These are phyloP conservation scores for Calophaca sinica DNA, from an alignment of 306 rosid genomes.

Conservation along the genomic window DNA sequence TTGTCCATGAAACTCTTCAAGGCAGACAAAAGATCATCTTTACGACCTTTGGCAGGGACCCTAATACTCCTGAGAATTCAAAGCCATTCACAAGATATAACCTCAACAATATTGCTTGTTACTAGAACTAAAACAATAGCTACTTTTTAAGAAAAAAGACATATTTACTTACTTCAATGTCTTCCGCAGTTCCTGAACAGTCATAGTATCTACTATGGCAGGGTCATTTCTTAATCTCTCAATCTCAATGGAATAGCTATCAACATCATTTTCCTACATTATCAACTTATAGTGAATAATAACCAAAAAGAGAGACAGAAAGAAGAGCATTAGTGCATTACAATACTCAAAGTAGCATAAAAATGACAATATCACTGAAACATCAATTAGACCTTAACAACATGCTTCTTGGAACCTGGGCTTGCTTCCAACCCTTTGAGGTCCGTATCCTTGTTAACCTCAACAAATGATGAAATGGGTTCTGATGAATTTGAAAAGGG, in stretches of 20 bases:
- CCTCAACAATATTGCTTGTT: too few species aligned
- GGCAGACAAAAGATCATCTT: slow-evolving; percentile 78
- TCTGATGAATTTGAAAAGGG: slow-evolving; percentile 54
- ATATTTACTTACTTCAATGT: slow-evolving; percentile 63
- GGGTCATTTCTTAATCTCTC: slow-evolving; percentile 72
- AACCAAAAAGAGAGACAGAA: background rate
- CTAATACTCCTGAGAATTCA: slow-evolving; percentile 68
- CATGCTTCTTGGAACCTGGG: slow-evolving; percentile 46
- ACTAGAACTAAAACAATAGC: too few species aligned
- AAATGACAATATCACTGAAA: background rate
- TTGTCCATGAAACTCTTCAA: slow-evolving; percentile 70
- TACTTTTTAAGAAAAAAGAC: slow-evolving; percentile 7
- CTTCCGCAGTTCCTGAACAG: slow-evolving; percentile 76
- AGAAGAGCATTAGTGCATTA: background rate
- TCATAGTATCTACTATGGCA: slow-evolving; percentile 67
- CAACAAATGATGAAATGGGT: slow-evolving; percentile 39
- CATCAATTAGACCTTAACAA: slow-evolving; percentile 55
- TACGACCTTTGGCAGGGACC: slow-evolving; percentile 80
- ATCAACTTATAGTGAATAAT: slow-evolving; percentile 42
- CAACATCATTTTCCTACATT: slow-evolving; percentile 56
- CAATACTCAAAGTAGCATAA: slow-evolving; percentile 24
- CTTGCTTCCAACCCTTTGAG: slow-evolving; percentile 52
- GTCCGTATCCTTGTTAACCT: slow-evolving; percentile 51
- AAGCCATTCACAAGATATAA: slow-evolving; percentile 42
- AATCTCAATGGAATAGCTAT: slow-evolving; percentile 57